A percentile compares a stretch with the other conserved stretches of the same genome.
phyloP scores from a whole-genome alignment of 2,329 filamentous ascomycete species.

The Emmonsiellopsis sp. region DNA sequence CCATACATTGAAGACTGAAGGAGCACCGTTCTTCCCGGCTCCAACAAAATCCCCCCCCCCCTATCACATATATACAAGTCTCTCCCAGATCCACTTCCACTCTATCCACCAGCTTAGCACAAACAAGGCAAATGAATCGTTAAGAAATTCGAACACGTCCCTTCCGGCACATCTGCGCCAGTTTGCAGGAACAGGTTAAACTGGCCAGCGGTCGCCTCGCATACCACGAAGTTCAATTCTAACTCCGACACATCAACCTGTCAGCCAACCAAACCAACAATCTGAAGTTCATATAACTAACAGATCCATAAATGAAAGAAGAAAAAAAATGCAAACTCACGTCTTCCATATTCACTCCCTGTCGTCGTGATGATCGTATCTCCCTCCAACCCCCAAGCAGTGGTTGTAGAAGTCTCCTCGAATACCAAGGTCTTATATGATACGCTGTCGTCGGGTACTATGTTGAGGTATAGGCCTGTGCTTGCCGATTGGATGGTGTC shows the following conservation, averaged over 20 bases:
- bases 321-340: conserved; percentile 12
- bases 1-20: not conserved
- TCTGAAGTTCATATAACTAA: not conserved
- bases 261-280: not conserved
- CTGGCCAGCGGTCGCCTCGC: conserved; percentile 33
- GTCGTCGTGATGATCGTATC: conserved; percentile 40
- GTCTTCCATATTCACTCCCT: conserved; percentile 36
- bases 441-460: conserved; percentile 32
- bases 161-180: conserved; percentile 40
- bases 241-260: not conserved
- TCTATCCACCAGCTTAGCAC: conserved; percentile 23
- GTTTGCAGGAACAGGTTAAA: conserved; percentile 47
- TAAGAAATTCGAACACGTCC: conserved; percentile 46
- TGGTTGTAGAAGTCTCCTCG: conserved; percentile 31
- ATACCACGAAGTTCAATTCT: conserved; percentile 46
- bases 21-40: not conserved
- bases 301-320: not conserved
- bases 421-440: conserved; percentile 47
- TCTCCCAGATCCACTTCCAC: not conserved
- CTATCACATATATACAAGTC: not conserved
- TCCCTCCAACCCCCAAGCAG: conserved; percentile 42
- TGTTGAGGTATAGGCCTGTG: conserved; percentile 40
- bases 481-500: conserved; percentile 42
- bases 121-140: conserved; percentile 46
- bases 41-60: no score